Evolutionary conservation across 2,329 filamentous ascomycete genomes (phyloP).

Genomic region (Neophaeococcomyces aloes): DNA sequence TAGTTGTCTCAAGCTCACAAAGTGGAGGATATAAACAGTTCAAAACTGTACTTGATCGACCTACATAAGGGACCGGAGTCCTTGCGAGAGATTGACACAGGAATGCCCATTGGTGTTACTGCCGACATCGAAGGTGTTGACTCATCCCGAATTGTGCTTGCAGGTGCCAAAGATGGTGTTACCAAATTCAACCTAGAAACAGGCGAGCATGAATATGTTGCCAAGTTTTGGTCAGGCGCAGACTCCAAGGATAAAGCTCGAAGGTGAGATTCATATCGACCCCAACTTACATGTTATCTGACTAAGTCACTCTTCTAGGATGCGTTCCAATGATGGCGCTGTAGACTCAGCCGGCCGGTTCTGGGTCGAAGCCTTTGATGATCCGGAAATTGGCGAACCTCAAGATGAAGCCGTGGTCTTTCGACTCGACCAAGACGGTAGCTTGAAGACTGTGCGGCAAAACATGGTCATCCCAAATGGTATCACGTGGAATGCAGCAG

Average conservation of each 20-base stretch:
- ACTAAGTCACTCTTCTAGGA: conserved; percentile 24
- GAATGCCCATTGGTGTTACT: conserved; percentile 55
- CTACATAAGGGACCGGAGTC: conserved; percentile 53
- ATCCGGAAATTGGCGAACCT: conserved; percentile 53
- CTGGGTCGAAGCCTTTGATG: conserved; percentile 81
- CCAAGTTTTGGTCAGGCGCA: conserved; percentile 44
- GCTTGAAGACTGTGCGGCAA: conserved; percentile 49
- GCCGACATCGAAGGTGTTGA: conserved; percentile 61
- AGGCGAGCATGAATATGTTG: conserved; percentile 46
- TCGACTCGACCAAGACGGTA: conserved; percentile 55
- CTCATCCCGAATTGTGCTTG: conserved; percentile 54
- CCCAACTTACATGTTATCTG: background rate
- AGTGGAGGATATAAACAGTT: conserved; percentile 65
- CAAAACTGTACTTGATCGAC: conserved; percentile 61
- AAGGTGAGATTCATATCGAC: conserved; percentile 26
- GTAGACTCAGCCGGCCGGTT: conserved; percentile 71
- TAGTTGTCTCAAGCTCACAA: conserved; percentile 56
- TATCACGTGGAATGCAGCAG: conserved; percentile 65
- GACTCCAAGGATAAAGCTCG: conserved; percentile 38
- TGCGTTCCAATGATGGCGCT: conserved; percentile 68
- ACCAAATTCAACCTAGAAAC: conserved; percentile 62
- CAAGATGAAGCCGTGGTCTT: conserved; percentile 56
- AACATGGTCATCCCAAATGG: conserved; percentile 73
- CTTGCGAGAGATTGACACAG: conserved; percentile 46
- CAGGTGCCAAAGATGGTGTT: conserved; percentile 71